Conservation (phyloP, 2,329 filamentous ascomycete species). For the Moelleriella libera region DNA sequence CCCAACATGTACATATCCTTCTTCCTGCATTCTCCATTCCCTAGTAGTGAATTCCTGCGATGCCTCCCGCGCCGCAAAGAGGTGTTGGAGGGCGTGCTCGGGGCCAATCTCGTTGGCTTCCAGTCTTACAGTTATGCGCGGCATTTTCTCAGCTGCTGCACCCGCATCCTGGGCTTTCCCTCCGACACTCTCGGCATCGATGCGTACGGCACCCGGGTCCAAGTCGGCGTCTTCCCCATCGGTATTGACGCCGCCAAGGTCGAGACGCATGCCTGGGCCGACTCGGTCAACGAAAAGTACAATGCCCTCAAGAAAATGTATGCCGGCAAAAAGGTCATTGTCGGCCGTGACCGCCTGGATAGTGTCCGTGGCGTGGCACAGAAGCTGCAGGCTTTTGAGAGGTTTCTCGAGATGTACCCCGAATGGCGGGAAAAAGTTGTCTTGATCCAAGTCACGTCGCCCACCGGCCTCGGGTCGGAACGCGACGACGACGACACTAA, state of each 20-base stretch:
- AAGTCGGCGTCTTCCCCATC: constrained; percentile 87
- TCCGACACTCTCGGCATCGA: constrained; percentile 77
- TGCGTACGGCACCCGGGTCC: constrained; percentile 76
- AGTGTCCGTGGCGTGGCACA: constrained; percentile 88
- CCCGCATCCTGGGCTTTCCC: constrained; percentile 77
- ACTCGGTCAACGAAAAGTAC: constrained; percentile 58
- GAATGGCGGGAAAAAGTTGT: constrained; percentile 89
- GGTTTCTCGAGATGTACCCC: constrained; percentile 79
- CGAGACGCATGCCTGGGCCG: constrained; percentile 58
- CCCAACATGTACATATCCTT: constrained; percentile 90
- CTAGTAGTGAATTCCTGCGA: constrained; percentile 87
- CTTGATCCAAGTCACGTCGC: constrained; percentile 87
- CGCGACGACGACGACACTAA: constrained; percentile 65
- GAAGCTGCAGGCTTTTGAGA: constrained; percentile 87
- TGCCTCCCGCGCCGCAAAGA: constrained; percentile 83
- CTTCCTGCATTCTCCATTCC: constrained; percentile 88
- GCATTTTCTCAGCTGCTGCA: constrained; percentile 90
- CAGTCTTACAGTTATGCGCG: constrained; percentile 92
- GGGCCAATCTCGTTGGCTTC: constrained; percentile 87
- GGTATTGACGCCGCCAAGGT: constrained; percentile 82
- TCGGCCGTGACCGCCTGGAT: constrained; percentile 86
- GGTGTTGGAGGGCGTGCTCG: constrained; percentile 76
- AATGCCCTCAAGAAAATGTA: constrained; percentile 62
- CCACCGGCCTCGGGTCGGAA: constrained; percentile 66
- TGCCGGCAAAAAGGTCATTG: constrained; percentile 84